A percentile compares a stretch with the other conserved stretches of the same genome.
phyloP scores from a whole-genome alignment of 148 eudicot species.

The Chenopodium suecicum region DNA sequence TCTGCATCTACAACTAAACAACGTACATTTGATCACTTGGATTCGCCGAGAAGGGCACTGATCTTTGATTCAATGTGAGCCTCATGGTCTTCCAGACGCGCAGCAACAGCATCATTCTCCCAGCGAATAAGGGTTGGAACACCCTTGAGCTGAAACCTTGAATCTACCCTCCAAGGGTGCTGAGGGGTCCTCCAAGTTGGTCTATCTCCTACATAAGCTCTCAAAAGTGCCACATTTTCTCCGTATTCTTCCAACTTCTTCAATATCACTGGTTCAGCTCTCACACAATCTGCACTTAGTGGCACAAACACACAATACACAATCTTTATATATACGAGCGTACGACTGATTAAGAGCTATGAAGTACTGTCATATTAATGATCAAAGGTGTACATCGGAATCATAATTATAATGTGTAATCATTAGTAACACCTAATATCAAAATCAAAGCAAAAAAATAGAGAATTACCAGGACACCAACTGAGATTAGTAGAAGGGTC shows the following conservation, averaged over 20 bases:
- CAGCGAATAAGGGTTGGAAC: conserved; percentile 84
- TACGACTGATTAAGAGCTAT: neutral
- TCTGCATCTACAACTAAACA: neutral
- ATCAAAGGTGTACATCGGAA: neutral
- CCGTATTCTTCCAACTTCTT: conserved; percentile 58
- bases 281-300: conserved; percentile 67
- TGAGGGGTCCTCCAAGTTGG: conserved; percentile 87
- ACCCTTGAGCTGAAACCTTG: conserved; percentile 68
- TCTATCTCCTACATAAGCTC: conserved; percentile 86
- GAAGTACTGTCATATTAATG: neutral
- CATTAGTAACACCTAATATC: no score
- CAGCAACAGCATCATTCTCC: conserved; percentile 56
- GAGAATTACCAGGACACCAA: conserved; percentile 86
- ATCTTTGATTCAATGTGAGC: conserved; percentile 69
- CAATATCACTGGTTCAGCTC: conserved; percentile 94
- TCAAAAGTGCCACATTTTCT: conserved; percentile 56
- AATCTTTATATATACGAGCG: no score
- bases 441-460: neutral
- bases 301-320: neutral
- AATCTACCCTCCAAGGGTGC: conserved; percentile 76
- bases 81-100: conserved; percentile 89
- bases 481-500: conserved; percentile 79
- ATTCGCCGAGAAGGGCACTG: conserved; percentile 42
- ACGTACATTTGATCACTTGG: neutral
- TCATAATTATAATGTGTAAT: no score